Evolutionary conservation across 169 alveolate genomes (phyloP), one percentile per base, ranked within the genome.

Genomic region (Eimeria zaria): DNA sequence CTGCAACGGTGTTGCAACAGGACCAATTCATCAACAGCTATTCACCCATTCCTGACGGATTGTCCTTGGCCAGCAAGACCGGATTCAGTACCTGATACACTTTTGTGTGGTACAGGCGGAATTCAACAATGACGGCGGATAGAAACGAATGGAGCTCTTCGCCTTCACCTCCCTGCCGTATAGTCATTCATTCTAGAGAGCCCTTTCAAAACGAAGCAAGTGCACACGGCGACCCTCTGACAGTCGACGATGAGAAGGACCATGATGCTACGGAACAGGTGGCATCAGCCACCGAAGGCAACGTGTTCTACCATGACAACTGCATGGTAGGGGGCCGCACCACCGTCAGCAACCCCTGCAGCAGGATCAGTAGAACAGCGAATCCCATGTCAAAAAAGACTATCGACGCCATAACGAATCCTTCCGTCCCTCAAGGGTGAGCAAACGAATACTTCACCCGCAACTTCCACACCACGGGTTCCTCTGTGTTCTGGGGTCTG

Each of bases 381-480:
- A 20, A 30, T 55, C 78, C 39, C 8, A 22, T 60, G 73, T 41
- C 78, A 44, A 85, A 33, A 39, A 85, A 27, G 58, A 44, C 64
- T 39, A 39, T 41, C 80, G 80, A 85, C 33, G 16, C n/a, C 33
- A 55, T 85, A 18, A 44, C 92, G 48, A 39, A 58, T 55, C 69
- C 78, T 39, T 41, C 92, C 46, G 92, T 85, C 24, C 92, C 92
- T 20, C 67, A 48, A 39, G 92, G 92, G 92, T 85, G 46, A 85
- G 80, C 8, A 0, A 11, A 22, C 48, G 39, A 64, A 5, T 3
- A 5, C 85, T 33, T 36, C 30, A 36, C 3, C 33, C 12, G 36
- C 55, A 22, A 14, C 27, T 6, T 0, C 33, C 14, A 6, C 84
- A 74, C 36, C 74, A 27, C 9, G 74, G 12, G 41, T 4, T 5